Evolutionary conservation across 2,329 filamentous ascomycete species (phyloP), one percentile per base, ranked within the genome.

Genomic region (Cladobotryum mycophilum): DNA sequence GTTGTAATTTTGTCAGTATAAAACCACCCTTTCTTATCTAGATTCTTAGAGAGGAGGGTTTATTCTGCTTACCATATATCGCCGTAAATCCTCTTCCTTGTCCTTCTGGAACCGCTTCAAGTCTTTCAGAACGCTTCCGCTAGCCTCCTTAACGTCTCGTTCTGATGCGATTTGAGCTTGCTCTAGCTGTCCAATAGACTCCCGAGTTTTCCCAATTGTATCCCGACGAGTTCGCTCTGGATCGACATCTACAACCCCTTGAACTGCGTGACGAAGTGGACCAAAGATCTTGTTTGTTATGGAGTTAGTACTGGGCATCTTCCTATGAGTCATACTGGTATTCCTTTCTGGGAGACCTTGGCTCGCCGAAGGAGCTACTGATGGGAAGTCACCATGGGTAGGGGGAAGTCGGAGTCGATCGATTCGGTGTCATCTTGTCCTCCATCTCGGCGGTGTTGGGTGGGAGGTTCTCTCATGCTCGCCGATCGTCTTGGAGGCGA

Each of bases 241-340:
- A 64, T 99, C 93, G 40, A 95, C 89, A 65, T 99, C 93, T 1
- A 93, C 92, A 61, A 97, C 92, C 4, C 93, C 93, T 63, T 97
- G 89, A 34, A 97, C 89, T 0, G 93, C 93, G 70, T 99, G 92
- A 49, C 89, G 95, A 55, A 99, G 86, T 11, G 91, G 88, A 1
- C 92, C 93, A 67, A 99, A 97, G 47, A 99, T 89, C 71, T 92
- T 96, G 64, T 84, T 85, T 1, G 91, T 91, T 55, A 97, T 91
- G 56, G 93, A 96, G 60, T 87, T 89, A n/a, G 88, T 84, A 63
- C 89, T 95, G 2, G 86, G 78, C 40, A 82, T 84, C 70, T 95
- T 95, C 67, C 84, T 87, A 70, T 96, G 90, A 14, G 67, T 63
- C 36, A 62, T 58, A 61, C 70, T 70, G 59, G 62, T 64, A 65